These are phyloP conservation scores for Candida hungchunana DNA, from an alignment of 805 yeast genomes.

Conservation along the genomic window DNA sequence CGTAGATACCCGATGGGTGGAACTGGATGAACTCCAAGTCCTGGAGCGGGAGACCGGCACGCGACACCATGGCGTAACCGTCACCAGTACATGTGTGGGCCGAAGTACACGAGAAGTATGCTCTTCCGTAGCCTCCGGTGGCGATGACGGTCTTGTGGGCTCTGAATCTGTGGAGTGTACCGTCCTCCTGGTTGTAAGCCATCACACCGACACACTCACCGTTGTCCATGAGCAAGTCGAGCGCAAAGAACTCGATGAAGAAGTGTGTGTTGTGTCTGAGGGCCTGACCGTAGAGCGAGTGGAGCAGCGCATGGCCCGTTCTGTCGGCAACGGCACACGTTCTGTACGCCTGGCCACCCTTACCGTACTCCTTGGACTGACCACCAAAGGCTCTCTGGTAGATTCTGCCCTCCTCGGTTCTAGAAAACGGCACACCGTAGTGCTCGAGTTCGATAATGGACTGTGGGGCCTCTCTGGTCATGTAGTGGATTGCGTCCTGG, in stretches of 20 bases:
- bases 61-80: slow-evolving; percentile 96
- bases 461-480: slow-evolving; percentile 97
- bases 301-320: slow-evolving; percentile 96
- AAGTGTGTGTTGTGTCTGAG: slow-evolving; percentile 95
- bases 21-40: slow-evolving; percentile 97
- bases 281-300: slow-evolving; percentile 94
- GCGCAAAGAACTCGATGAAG: slow-evolving; percentile 95
- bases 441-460: slow-evolving; percentile 96
- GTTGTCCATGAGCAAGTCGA: slow-evolving; percentile 90
- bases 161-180: slow-evolving; percentile 95
- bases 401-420: slow-evolving; percentile 94
- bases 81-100: slow-evolving; percentile 99
- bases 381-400: slow-evolving; percentile 99
- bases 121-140: slow-evolving; percentile 98
- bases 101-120: slow-evolving; percentile 97
- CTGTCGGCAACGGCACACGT: slow-evolving; percentile 99
- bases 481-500: slow-evolving; percentile 98
- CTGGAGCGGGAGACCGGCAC: slow-evolving; percentile 97
- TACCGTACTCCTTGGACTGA: slow-evolving; percentile 90
- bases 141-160: slow-evolving; percentile 96
- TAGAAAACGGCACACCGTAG: slow-evolving; percentile 96
- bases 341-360: slow-evolving; percentile 99
- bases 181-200: slow-evolving; percentile 98
- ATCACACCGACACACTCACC: slow-evolving; percentile 96
- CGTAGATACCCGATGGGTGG: slow-evolving; percentile 99